A percentile compares a stretch with the other conserved stretches of the same genome.
These are phyloP conservation scores for Sphagnum tenellum DNA, from an alignment of 225 moss, liverwort and hornwort species.

Conservation along the genomic window DNA sequence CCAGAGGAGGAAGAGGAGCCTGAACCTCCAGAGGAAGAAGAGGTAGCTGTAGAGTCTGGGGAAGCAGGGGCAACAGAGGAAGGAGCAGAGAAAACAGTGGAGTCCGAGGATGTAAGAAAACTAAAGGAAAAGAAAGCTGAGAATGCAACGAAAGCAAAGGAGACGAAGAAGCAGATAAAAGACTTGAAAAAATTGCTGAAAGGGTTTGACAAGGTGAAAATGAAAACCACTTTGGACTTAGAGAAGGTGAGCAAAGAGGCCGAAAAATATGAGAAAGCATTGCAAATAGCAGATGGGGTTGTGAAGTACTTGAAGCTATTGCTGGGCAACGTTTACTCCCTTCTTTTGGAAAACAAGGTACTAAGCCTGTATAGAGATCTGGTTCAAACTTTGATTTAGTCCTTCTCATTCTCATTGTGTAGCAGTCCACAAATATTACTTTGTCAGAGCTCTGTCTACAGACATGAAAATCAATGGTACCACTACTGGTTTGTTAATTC, in stretches of 20 bases:
- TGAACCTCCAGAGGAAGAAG: slow-evolving; percentile 12
- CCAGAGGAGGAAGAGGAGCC: slow-evolving; percentile 6
- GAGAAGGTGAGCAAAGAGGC: neutral
- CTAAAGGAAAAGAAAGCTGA: slow-evolving; percentile 15
- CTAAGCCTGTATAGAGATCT: too few relatives aligned
- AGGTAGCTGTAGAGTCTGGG: slow-evolving; percentile 1
- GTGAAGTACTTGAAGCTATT: slow-evolving; percentile 23
- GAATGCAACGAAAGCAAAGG: slow-evolving; percentile 15
- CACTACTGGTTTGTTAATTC: too few relatives aligned
- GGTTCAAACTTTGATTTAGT: too few relatives aligned
- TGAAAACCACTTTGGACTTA: slow-evolving; percentile 1
- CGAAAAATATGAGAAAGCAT: slow-evolving; percentile 36
- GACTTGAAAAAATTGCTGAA: slow-evolving; percentile 4
- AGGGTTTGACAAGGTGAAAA: slow-evolving; percentile 9
- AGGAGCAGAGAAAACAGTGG: slow-evolving; percentile 23
- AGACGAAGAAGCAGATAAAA: slow-evolving; percentile 12
- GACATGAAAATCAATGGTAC: too few relatives aligned
- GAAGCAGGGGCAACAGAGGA: slow-evolving; percentile 7
- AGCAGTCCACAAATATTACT: too few relatives aligned
- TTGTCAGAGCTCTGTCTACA: too few relatives aligned
- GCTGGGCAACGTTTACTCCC: slow-evolving; percentile 24
- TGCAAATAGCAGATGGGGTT: slow-evolving; percentile 20
- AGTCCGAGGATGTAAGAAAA: slow-evolving; percentile 31
- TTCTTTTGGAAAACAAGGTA: slow-evolving; percentile 33
- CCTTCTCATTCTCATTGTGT: too few relatives aligned